Evolutionary conservation across 2,329 filamentous ascomycete genomes (phyloP).

Genomic region (Beauveria scarabaeidicola): DNA sequence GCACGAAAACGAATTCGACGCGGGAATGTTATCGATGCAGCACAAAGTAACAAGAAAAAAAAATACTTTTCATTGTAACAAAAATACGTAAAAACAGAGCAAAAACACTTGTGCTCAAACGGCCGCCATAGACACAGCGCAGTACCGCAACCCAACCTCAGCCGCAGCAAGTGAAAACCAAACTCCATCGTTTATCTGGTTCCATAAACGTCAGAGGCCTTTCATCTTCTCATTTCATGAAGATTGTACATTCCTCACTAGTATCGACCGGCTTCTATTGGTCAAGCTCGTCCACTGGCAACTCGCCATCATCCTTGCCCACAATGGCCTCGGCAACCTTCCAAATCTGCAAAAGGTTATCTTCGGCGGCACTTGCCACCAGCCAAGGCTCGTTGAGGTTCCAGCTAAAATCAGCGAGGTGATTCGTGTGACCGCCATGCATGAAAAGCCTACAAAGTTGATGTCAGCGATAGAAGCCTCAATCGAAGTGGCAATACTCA

Average conservation of each 20-base stretch:
- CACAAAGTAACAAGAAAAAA: not conserved
- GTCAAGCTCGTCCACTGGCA: constrained; percentile 70
- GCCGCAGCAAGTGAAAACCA: not conserved
- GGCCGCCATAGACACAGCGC: not conserved
- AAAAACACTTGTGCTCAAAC: not conserved
- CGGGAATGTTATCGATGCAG: no score
- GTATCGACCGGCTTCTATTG: constrained; percentile 30
- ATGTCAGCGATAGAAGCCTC: not conserved
- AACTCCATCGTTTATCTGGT: not conserved
- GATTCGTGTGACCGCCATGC: constrained; percentile 97
- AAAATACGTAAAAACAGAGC: not conserved
- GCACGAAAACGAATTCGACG: not conserved
- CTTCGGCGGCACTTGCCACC: constrained; percentile 89
- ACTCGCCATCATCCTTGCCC: constrained; percentile 64
- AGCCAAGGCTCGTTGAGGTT: constrained; percentile 96
- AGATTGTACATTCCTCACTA: constrained; percentile 17
- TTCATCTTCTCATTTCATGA: constrained; percentile 23
- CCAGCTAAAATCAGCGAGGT: constrained; percentile 95
- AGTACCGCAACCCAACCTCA: not conserved
- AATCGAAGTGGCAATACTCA: constrained; percentile 37
- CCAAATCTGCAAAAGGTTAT: constrained; percentile 95
- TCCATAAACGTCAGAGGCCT: not conserved
- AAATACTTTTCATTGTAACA: not conserved
- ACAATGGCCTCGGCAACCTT: constrained; percentile 78
- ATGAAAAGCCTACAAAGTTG: constrained; percentile 66